A percentile compares a stretch with the other conserved stretches of the same genome.
Conservation (phyloP, 306 rosid species). For the Astragalus membranaceus region DNA sequence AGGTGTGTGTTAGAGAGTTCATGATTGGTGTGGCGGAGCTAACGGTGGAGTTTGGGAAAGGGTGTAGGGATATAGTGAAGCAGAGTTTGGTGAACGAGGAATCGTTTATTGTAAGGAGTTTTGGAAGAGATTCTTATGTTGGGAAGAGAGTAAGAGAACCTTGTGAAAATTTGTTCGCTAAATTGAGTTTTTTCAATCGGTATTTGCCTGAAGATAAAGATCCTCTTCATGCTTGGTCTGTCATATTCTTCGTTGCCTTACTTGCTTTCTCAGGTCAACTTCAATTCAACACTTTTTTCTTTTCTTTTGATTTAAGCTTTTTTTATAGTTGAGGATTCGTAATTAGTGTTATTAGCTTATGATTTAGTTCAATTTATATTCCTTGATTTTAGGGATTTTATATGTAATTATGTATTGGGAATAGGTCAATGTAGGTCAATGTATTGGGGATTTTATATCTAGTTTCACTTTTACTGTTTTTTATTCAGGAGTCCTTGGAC, state of each 20-base stretch:
- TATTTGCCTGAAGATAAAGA: conserved; percentile 90
- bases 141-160: conserved; percentile 39
- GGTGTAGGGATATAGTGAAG: conserved; percentile 77
- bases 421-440: not conserved
- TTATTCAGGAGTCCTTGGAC: not conserved
- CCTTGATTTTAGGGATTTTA: not conserved
- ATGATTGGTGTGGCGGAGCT: conserved; percentile 70
- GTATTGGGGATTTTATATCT: not conserved
- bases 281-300: not conserved
- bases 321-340: not conserved
- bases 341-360: not conserved
- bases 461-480: conserved; percentile 7
- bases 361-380: not conserved
- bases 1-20: conserved; percentile 59
- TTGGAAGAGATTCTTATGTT: conserved; percentile 49
- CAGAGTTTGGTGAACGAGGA: conserved; percentile 68
- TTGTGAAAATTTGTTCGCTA: conserved; percentile 27
- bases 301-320: not conserved
- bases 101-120: conserved; percentile 41
- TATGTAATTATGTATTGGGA: not conserved
- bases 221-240: conserved; percentile 69
- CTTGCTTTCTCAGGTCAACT: conserved; percentile 58
- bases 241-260: conserved; percentile 47
- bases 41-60: conserved; percentile 73
- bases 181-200: conserved; percentile 50